phyloP scores from a whole-genome alignment of 2,329 filamentous ascomycete species.

The Alternaria ethzedia region DNA sequence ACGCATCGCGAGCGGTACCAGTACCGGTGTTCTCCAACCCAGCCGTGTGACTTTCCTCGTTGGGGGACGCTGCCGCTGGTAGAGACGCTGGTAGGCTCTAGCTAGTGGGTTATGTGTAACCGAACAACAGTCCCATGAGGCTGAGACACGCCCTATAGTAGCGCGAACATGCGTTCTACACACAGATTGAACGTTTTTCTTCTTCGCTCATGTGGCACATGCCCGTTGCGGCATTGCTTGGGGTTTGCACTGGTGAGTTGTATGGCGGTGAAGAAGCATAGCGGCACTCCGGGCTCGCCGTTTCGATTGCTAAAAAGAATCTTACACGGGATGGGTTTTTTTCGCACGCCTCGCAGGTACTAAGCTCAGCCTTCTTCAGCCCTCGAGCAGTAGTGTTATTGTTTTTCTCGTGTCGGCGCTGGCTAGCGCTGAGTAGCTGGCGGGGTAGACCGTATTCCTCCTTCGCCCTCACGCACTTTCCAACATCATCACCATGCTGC shows the following conservation, averaged over 20 bases:
- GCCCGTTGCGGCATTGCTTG: background rate
- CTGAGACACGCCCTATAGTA: background rate
- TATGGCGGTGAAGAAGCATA: background rate
- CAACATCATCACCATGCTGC: background rate
- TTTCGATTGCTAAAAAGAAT: background rate
- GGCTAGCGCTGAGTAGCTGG: background rate
- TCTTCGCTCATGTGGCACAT: background rate
- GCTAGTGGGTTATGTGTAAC: background rate
- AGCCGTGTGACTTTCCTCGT: background rate
- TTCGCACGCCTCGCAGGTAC: background rate
- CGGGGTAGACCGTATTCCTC: constrained; percentile 1
- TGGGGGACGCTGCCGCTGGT: background rate
- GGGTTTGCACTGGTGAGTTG: background rate
- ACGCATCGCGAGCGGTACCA: background rate
- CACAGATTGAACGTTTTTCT: background rate
- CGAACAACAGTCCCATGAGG: background rate
- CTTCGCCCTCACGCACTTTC: background rate
- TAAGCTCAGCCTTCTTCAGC: background rate
- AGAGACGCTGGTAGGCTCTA: background rate
- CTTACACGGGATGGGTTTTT: background rate
- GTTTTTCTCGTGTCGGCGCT: background rate
- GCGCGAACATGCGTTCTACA: constrained; percentile 4
- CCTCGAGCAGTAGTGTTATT: background rate
- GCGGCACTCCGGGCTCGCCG: background rate
- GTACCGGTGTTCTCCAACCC: background rate